phyloP scores from a whole-genome alignment of 2,329 filamentous ascomycete species.

The Penicillium sp. region DNA sequence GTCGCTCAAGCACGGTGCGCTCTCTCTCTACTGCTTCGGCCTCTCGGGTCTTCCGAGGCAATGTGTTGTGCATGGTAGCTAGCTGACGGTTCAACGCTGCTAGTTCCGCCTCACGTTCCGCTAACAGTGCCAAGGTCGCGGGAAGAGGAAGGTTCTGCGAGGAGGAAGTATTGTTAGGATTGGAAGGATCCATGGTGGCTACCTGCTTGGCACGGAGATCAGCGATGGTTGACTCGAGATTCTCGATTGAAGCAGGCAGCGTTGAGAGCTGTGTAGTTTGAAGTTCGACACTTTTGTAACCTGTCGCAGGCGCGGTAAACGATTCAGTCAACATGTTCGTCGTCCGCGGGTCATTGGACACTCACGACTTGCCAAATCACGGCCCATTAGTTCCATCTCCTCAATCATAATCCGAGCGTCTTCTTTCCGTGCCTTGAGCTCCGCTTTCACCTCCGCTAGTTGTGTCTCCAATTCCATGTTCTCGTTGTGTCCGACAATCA shows the following conservation, averaged over 20 bases:
- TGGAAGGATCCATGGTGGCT: constrained; percentile 61
- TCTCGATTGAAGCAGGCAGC: constrained; percentile 53
- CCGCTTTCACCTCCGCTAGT: constrained; percentile 66
- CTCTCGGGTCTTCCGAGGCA: constrained; percentile 45
- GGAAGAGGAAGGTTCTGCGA: constrained; percentile 42
- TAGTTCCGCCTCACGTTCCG: constrained; percentile 42
- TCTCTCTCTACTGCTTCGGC: constrained; percentile 48
- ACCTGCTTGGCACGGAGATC: constrained; percentile 54
- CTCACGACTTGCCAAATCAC: constrained; percentile 60
- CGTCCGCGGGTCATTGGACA: constrained; percentile 4
- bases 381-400: constrained; percentile 68
- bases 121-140: constrained; percentile 40
- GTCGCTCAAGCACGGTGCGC: constrained; percentile 43
- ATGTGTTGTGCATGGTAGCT: constrained; percentile 42
- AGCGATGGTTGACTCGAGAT: constrained; percentile 51
- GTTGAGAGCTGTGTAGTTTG: constrained; percentile 52
- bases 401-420: constrained; percentile 72
- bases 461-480: constrained; percentile 75
- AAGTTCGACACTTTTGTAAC: constrained; percentile 55
- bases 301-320: constrained; percentile 28
- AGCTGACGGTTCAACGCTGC: constrained; percentile 44
- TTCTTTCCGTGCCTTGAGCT: constrained; percentile 74
- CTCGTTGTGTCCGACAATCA: constrained; percentile 77
- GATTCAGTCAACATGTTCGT: background rate
- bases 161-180: constrained; percentile 26